A percentile compares a stretch with the other conserved stretches of the same genome.
Evolutionary conservation across 2,329 filamentous ascomycete species (phyloP).

Genomic region (Alternaria triticimaculans): DNA sequence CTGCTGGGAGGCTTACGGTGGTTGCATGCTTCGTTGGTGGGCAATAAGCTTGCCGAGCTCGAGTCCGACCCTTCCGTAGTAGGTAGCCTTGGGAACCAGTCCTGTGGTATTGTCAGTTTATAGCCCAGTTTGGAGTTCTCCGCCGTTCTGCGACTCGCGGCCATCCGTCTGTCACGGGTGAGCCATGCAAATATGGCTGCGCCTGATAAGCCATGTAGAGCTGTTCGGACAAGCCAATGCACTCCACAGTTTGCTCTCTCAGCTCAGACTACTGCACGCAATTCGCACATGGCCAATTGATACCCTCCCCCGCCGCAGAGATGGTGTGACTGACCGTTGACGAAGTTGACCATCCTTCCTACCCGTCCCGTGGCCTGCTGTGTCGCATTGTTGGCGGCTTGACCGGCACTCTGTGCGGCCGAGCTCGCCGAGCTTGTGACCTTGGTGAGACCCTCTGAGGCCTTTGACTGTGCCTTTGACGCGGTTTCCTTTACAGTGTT

Average conservation of each 20-base stretch:
- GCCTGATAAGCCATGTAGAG: constrained; percentile 19
- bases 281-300: not conserved
- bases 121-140: not conserved
- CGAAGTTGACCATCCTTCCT: constrained; percentile 71
- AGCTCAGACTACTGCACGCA: not conserved
- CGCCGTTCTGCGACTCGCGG: not conserved
- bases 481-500: constrained; percentile 56
- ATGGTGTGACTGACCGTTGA: constrained; percentile 75
- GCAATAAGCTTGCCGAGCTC: constrained; percentile 90
- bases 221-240: constrained; percentile 26
- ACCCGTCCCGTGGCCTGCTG: constrained; percentile 64
- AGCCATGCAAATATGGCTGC: constrained; percentile 3
- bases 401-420: constrained; percentile 75
- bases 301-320: constrained; percentile 12
- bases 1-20: constrained; percentile 73
- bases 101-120: constrained; percentile 59
- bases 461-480: constrained; percentile 74
- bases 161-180: not conserved
- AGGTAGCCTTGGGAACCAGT: constrained; percentile 83
- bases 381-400: constrained; percentile 57
- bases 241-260: not conserved
- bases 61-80: constrained; percentile 88
- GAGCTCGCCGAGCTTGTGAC: constrained; percentile 82
- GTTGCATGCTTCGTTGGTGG: constrained; percentile 86
- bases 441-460: constrained; percentile 80